Base-by-base conservation (phyloP, 768 basidiomycete species). In the Trametes cinnabarina region DNA sequence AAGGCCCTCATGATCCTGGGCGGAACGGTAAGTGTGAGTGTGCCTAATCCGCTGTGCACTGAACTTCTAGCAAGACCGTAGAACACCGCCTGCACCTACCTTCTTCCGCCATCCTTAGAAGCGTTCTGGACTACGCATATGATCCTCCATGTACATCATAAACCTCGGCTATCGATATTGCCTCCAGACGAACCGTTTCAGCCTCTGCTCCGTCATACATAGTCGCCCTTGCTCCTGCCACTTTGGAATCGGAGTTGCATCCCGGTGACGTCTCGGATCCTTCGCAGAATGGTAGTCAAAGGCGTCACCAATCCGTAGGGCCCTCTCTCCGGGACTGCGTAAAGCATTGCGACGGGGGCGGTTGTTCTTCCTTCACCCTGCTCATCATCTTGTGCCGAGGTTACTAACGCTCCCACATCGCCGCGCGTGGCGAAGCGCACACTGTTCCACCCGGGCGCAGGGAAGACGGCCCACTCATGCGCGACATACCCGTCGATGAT, bases 231-330 rank as follows among this genome's bases (percentile, higher is more conserved):
- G 54, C 62, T 49, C 54, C 58, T 52, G 19, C 28, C 39, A 19
- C 54, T 51, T 26, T 63, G 62, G 22, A 58, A 63, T 5, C 58
- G 57, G 3, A 63, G 41, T 34, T 59, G 49, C 57, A 63, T 12
- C 17, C 62, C 62, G n/a, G 62, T 63, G 15, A 63, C 62, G 10
- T 59, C 54, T n/a, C 46, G 49, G 10, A 63, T 53, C n/a, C 62
- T 26, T n/a, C 62, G 44, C 39, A 63, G 10, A 23, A 63, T 51
- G 8, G 62, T 63, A 15, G 62, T 56, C 23, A 63, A 30, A 23
- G 62, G 58, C 26, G 62, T 63, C 4, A 63, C 58, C 7, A 63
- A 54, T 28, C 57, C 62, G 28, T 63, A 63, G n/a, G 62, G 62
- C 22, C 62, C 62, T 7, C 62, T 42, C 47, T 63, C 57, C 34